These are phyloP conservation scores for Geotrichum carabidarum DNA, from an alignment of 1,139 yeast genomes.

Conservation along the genomic window DNA sequence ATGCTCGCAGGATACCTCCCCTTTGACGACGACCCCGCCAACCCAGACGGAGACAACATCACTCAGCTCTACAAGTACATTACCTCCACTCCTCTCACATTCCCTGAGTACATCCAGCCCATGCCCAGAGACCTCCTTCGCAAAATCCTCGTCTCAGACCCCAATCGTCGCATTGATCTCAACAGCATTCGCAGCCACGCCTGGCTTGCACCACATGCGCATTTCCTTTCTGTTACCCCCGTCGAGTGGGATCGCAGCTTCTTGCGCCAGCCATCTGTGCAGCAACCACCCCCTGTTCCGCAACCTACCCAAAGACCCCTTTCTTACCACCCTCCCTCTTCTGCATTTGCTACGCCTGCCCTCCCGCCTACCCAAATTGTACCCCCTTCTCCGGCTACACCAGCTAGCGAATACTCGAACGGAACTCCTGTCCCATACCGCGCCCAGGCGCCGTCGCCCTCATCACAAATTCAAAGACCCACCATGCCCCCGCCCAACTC, in stretches of 20 bases:
- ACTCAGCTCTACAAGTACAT: constrained; percentile 87
- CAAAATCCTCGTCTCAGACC: constrained; percentile 79
- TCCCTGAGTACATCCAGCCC: constrained; percentile 91
- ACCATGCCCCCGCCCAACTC: constrained; percentile 1
- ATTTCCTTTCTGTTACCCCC: constrained; percentile 77
- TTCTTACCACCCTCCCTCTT: constrained; percentile 12
- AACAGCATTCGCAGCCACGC: constrained; percentile 72
- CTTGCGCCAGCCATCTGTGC: constrained; percentile 15
- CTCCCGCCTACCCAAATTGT: constrained; percentile 9
- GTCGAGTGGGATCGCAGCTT: constrained; percentile 70
- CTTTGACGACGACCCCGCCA: constrained; percentile 94
- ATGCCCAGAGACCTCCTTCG: constrained; percentile 86
- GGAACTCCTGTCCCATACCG: background rate
- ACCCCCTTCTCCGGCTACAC: constrained; percentile 11
- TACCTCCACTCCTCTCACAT: constrained; percentile 83
- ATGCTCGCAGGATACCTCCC: constrained; percentile 97
- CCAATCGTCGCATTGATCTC: constrained; percentile 67
- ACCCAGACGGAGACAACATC: constrained; percentile 94
- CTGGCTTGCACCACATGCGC: constrained; percentile 80
- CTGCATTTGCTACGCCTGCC: constrained; percentile 19
- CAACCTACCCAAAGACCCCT: constrained; percentile 22
- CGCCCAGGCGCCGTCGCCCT: constrained; percentile 2
- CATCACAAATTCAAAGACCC: background rate
- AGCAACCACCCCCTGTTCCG: constrained; percentile 4
- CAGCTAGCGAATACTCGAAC: constrained; percentile 15